Evolutionary conservation across 257 asterid genomes (phyloP).

Genomic region (Solanum sitiens): DNA sequence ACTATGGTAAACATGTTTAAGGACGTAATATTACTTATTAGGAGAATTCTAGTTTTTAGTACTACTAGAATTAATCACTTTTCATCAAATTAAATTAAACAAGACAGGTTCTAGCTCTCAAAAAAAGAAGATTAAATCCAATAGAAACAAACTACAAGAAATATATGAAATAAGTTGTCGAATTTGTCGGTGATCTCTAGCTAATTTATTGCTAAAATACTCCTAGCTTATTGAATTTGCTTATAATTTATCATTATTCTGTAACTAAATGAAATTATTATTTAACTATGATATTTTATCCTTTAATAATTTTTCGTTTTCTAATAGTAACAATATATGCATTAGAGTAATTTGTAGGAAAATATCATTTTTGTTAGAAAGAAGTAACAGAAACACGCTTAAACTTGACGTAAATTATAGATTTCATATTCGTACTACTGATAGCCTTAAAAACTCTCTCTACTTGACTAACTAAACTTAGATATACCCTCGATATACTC

Average conservation of each 20-base stretch:
- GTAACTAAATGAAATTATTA: not conserved
- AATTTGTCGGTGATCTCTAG: not conserved
- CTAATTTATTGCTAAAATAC: not conserved
- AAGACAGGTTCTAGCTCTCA: not conserved
- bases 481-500: not conserved
- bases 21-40: not conserved
- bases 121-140: not conserved
- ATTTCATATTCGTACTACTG: too few species aligned
- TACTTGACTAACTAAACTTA: too few species aligned
- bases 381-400: too few species aligned
- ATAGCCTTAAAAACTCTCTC: too few species aligned
- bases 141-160: not conserved
- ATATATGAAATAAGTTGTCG: not conserved
- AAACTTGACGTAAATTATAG: too few species aligned
- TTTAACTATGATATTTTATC: not conserved
- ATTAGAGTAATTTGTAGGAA: not conserved
- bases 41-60: too few species aligned
- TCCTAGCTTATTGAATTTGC: not conserved
- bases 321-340: too few species aligned
- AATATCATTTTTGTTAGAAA: not conserved
- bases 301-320: too few species aligned
- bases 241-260: not conserved
- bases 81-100: not conserved
- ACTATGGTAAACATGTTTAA: not conserved
- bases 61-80: too few species aligned